Evolutionary conservation across 208 protist genomes (phyloP), one percentile per base, ranked within the genome.

Genomic region (Tritrichomonas musculus): DNA sequence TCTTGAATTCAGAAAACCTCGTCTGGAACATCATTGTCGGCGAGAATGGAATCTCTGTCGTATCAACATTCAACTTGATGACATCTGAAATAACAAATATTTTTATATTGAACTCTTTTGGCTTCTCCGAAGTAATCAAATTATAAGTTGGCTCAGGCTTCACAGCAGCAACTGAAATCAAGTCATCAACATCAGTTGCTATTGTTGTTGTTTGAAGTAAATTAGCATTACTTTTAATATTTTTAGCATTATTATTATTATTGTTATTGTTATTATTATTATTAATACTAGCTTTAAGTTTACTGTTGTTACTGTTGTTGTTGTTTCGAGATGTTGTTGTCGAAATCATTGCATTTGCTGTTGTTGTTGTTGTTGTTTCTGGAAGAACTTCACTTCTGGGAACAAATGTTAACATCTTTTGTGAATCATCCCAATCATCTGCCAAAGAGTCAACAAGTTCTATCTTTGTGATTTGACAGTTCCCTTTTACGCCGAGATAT

Each of bases 21-120:
- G 47, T 57, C 17, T 88, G 77, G 27, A 44, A 88, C 77, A 88
- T 88, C 77, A 88, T 88, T 88, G 77, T 88, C 22, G 77, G 77
- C 0, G 77, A 41, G n/a, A 88, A 88, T 44, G 44, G 14, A 49
- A 88, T 47, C 36, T 88, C 77, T 1, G 0, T 88, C 0, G 47
- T 60, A 47, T 57, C 47, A 36, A 88, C 57, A 17, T 5, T 20
- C 14, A 57, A 88, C 30, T 88, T 88, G 4, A 88, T 88, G 17
- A 57, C 47, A 20, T 88, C 77, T 11, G 77, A 44, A 36, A 49
- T 33, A 0, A 88, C 77, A 36, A 57, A 88, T 17, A 88, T 33
- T 57, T 88, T 88, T 8, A 88, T 53, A 25, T 47, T 27, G 22
- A 88, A 39, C 13, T 88, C 77, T 57, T 39, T 88, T n/a, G 47